Evolutionary conservation across 2,329 filamentous ascomycete genomes (phyloP).

Genomic region (Coleophoma crateriformis): DNA sequence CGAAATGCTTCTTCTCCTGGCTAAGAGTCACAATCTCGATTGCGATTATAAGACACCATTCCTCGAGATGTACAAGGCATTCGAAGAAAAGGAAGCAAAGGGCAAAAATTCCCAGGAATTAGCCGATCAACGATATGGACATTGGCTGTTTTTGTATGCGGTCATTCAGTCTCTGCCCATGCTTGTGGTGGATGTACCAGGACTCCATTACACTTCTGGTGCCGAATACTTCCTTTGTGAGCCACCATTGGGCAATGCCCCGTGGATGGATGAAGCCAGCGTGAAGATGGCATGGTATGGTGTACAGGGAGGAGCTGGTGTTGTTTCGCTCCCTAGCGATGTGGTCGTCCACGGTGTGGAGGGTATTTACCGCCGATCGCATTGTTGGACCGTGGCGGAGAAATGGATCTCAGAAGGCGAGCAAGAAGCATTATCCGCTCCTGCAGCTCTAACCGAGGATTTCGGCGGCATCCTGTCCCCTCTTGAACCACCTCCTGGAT

Average conservation of each 20-base stretch:
- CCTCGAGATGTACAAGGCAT: conserved; percentile 62
- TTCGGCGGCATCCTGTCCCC: conserved; percentile 7
- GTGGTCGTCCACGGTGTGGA: conserved; percentile 58
- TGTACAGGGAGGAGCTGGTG: conserved; percentile 58
- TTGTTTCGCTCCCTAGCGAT: conserved; percentile 58
- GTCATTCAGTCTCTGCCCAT: conserved; percentile 73
- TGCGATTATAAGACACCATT: conserved; percentile 58
- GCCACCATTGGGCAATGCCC: conserved; percentile 64
- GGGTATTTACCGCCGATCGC: conserved; percentile 61
- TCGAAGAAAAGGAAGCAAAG: conserved; percentile 63
- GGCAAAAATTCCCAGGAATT: conserved; percentile 62
- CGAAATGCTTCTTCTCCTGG: conserved; percentile 71
- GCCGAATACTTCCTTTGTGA: conserved; percentile 82
- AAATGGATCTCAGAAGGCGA: conserved; percentile 39
- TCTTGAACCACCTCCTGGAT: conserved; percentile 20
- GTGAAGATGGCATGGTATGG: conserved; percentile 70
- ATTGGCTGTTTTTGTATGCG: conserved; percentile 78
- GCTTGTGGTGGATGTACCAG: conserved; percentile 71
- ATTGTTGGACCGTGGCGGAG: conserved; percentile 62
- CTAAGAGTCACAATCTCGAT: conserved; percentile 76
- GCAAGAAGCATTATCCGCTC: neutral
- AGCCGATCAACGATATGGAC: conserved; percentile 65
- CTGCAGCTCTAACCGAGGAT: neutral
- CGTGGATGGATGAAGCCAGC: conserved; percentile 62
- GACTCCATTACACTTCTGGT: conserved; percentile 60